These are phyloP conservation scores for Metschnikowia borealis DNA, from an alignment of 805 yeast genomes.

Conservation along the genomic window DNA sequence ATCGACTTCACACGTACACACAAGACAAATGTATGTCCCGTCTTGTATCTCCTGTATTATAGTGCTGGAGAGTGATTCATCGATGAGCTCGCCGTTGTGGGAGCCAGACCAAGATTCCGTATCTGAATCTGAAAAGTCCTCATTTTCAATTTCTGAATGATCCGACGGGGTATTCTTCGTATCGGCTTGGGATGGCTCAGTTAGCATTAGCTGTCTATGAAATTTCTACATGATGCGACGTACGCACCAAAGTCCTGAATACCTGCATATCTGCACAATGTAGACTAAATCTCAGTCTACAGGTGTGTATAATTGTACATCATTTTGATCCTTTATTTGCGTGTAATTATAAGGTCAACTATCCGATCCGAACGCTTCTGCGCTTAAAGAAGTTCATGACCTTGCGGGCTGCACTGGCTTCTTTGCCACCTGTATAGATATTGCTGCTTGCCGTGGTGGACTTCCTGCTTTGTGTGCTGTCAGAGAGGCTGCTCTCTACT, in stretches of 20 bases:
- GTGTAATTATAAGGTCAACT: not conserved
- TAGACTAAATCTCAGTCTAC: not conserved
- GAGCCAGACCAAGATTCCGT: not conserved
- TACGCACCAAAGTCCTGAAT: not conserved
- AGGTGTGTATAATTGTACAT: not conserved
- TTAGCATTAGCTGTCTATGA: not conserved
- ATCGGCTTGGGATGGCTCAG: not conserved
- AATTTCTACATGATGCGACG: not conserved
- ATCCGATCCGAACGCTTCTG: slow-evolving; percentile 18
- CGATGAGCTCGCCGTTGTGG: slow-evolving; percentile 13
- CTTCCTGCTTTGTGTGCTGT: slow-evolving; percentile 21
- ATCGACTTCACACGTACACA: slow-evolving; percentile 82
- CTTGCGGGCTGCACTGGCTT: slow-evolving; percentile 64
- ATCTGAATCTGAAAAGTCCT: slow-evolving; percentile 9
- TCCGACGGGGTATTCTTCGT: not conserved
- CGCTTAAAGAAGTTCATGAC: slow-evolving; percentile 21
- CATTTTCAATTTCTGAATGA: not conserved
- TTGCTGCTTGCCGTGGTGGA: slow-evolving; percentile 21
- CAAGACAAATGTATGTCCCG: slow-evolving; percentile 78
- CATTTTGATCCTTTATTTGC: not conserved
- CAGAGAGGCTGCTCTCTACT: slow-evolving; percentile 28
- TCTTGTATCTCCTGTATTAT: slow-evolving; percentile 56
- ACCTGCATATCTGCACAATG: not conserved
- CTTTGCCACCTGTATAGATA: slow-evolving; percentile 40
- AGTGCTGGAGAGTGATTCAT: slow-evolving; percentile 34